These are phyloP conservation scores for Gossypium schwendimanii DNA, from an alignment of 441 rosid species.

Conservation along the genomic window DNA sequence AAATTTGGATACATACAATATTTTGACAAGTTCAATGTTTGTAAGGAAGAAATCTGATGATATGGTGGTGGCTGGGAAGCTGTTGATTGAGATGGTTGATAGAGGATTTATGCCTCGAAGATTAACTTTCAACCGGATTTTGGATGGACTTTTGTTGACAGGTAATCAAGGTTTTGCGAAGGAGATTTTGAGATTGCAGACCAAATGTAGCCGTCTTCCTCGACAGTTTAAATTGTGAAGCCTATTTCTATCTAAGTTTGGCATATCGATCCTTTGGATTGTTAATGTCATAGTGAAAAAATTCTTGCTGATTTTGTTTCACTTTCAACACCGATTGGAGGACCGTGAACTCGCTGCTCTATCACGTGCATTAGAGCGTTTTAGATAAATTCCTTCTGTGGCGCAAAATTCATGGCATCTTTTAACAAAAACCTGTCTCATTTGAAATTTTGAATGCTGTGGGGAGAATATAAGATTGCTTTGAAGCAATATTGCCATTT, in stretches of 20 bases:
- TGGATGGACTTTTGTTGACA: conserved; percentile 73
- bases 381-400: not conserved
- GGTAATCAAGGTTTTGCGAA: conserved; percentile 75
- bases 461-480: not conserved
- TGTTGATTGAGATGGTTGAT: conserved; percentile 83
- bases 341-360: not conserved
- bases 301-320: not conserved
- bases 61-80: conserved; percentile 67
- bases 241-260: not conserved
- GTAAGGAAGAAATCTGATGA: conserved; percentile 70
- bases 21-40: conserved; percentile 71
- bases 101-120: conserved; percentile 79
- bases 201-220: conserved; percentile 55
- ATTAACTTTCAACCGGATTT: conserved; percentile 63
- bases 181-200: conserved; percentile 68
- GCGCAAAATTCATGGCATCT: not conserved
- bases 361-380: not conserved
- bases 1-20: conserved; percentile 75
- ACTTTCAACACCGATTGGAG: not conserved
- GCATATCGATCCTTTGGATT: not conserved
- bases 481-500: not conserved
- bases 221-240: conserved; percentile 52
- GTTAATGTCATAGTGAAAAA: not conserved
- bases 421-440: not conserved
- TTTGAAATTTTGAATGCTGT: not conserved